Base-by-base conservation (phyloP, 1,284 basidiomycete species). In the Moesziomyces parantarcticus region DNA sequence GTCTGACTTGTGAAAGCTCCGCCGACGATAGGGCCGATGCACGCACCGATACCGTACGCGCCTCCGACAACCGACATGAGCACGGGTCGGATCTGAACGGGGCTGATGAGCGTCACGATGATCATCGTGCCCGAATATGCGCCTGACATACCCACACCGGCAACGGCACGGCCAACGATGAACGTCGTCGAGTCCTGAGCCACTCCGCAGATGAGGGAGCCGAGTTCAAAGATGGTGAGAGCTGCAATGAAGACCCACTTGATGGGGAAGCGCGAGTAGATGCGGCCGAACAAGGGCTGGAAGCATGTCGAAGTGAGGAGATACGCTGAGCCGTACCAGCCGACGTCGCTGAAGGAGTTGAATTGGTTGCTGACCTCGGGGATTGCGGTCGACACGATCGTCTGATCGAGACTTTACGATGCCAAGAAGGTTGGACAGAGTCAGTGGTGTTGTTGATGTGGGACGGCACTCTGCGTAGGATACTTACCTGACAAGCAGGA, bases 321-420 rank as follows among this genome's bases (percentile, higher is more conserved):
- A 45, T 81, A 80, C 11, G 76, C 75, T 5, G 62, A 69, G 8
- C 53, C 70, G 51, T 73, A 78, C 79, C 79, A 80, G n/a, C 76
- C 74, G 32, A 78, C 75, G 42, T 68, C 61, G 36, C 42, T 44
- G 53, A 76, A 69, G 5, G 64, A 48, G 39, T 77, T 54, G 50
- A 78, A 77, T n/a, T 79, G 23, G 49, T 78, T 71, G 16, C 66
- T 65, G 14, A 80, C 61, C 18, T 50, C 52, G 18, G 78, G 78
- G 13, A 80, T 58, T 0, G 79, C 79, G n/a, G 79, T 78, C 16
- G 66, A 59, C 11, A 78, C 74, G 42, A 79, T 78, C 16, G 77
- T 78, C 43, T 79, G 77, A 43, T 74, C 70, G 16, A 74, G 49
- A 4, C 29, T 32, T 9, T 13, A 32, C 13, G 29, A 32, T 13